These are phyloP conservation scores for Claviceps sp. DNA, from an alignment of 2,329 filamentous ascomycete genomes.

Conservation along the genomic window DNA sequence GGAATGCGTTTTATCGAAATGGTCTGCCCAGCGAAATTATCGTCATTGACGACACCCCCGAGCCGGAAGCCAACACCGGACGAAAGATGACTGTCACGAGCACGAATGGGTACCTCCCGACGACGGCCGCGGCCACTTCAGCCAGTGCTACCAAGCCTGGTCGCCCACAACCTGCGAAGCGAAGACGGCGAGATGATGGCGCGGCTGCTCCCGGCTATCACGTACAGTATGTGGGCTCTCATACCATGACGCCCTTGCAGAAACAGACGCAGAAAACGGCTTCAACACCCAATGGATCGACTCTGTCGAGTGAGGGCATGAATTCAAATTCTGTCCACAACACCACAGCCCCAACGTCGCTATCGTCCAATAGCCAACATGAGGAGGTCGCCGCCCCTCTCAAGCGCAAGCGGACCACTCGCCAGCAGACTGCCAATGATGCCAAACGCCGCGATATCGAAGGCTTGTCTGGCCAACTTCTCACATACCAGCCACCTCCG, in stretches of 20 bases:
- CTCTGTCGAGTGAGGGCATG: constrained; percentile 70
- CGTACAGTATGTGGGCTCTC: constrained; percentile 55
- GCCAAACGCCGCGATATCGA: constrained; percentile 67
- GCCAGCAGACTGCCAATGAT: constrained; percentile 70
- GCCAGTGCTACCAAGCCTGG: constrained; percentile 6
- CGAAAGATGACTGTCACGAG: constrained; percentile 20
- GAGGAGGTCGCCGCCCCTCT: constrained; percentile 59
- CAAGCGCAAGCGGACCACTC: constrained; percentile 71
- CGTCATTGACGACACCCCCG: constrained; percentile 65
- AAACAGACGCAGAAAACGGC: constrained; percentile 21
- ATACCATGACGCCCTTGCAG: constrained; percentile 58
- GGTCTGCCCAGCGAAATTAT: constrained; percentile 76
- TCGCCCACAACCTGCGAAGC: constrained; percentile 52
- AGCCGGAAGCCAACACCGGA: constrained; percentile 32
- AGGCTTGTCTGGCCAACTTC: constrained; percentile 54
- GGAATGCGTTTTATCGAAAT: constrained; percentile 71
- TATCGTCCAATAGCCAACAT: constrained; percentile 48
- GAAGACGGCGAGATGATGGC: constrained; percentile 50
- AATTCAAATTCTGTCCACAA: constrained; percentile 68
- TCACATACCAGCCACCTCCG: constrained; percentile 73
- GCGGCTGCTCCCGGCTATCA: constrained; percentile 53
- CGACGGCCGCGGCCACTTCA: constrained; percentile 13
- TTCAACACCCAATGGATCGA: constrained; percentile 51
- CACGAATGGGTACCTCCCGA: constrained; percentile 16
- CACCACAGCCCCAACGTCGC: constrained; percentile 80